Conservation (phyloP, 176 grass and related monocot species). For the Themeda triandra region DNA sequence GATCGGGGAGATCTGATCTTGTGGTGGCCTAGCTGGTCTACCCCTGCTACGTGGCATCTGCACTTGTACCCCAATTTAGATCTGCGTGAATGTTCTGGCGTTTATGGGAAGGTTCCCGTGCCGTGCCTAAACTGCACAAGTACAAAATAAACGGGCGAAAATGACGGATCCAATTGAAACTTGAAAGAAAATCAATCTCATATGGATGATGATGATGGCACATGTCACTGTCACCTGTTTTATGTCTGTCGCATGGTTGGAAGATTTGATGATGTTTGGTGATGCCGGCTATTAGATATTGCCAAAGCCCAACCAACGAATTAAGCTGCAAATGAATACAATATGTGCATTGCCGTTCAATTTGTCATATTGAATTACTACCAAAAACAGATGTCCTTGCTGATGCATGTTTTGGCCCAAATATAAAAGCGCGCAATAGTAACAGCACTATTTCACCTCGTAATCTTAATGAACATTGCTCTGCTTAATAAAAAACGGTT, state of each 20-base stretch:
- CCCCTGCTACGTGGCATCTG: background rate
- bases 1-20: slow-evolving; percentile 7
- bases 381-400: no score
- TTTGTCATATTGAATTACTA: no score
- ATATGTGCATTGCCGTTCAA: no score
- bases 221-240: background rate
- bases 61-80: background rate
- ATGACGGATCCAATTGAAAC: background rate
- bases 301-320: background rate
- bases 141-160: background rate
- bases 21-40: slow-evolving; percentile 5
- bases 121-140: background rate
- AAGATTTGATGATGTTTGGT: background rate
- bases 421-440: no score
- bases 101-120: background rate
- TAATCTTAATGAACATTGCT: no score
- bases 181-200: background rate
- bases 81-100: background rate
- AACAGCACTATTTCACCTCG: no score
- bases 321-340: background rate
- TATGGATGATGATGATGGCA: background rate
- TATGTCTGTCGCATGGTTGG: background rate
- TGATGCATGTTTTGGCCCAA: no score
- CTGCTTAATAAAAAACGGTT: no score
- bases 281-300: background rate